phyloP scores from a whole-genome alignment of 2,329 filamentous ascomycete species.

The Epichloe gansuensis region DNA sequence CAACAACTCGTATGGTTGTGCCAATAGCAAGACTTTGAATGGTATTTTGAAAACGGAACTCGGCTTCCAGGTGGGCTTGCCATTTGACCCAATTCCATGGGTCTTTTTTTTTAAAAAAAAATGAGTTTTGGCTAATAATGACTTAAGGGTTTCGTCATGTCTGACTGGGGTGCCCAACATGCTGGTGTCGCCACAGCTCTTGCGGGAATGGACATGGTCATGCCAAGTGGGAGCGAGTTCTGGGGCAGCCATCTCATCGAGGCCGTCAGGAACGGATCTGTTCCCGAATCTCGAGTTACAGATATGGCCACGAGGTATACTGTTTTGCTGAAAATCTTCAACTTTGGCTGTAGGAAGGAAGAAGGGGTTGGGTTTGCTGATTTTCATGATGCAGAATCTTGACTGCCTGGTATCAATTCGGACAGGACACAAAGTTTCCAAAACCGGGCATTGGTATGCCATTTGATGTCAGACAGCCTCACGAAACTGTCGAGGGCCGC shows the following conservation, averaged over 20 bases:
- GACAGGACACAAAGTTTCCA: conserved; percentile 35
- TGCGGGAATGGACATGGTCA: conserved; percentile 59
- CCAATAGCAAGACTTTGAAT: conserved; percentile 56
- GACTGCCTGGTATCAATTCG: conserved; percentile 43
- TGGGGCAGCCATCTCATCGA: conserved; percentile 42
- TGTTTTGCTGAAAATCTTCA: background rate
- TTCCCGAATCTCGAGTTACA: conserved; percentile 40
- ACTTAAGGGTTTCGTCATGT: conserved; percentile 47
- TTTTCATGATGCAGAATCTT: conserved; percentile 22
- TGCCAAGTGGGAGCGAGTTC: conserved; percentile 36
- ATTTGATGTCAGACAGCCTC: conserved; percentile 32
- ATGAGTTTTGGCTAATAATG: conserved; percentile 9
- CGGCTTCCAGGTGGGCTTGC: conserved; percentile 31
- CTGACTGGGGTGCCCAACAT: conserved; percentile 57
- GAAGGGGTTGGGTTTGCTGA: background rate
- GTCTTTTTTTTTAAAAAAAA: no score
- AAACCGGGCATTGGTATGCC: conserved; percentile 40
- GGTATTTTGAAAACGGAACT: conserved; percentile 51
- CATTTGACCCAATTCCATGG: no score
- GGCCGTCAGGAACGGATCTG: conserved; percentile 46
- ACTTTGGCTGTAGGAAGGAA: background rate
- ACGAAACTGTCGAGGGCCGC: conserved; percentile 40
- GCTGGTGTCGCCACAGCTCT: conserved; percentile 46
- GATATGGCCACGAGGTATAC: conserved; percentile 43
- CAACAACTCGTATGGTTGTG: conserved; percentile 59